phyloP scores from a whole-genome alignment of 1,284 basidiomycete genomes.

The Rugosomyces carneus region DNA sequence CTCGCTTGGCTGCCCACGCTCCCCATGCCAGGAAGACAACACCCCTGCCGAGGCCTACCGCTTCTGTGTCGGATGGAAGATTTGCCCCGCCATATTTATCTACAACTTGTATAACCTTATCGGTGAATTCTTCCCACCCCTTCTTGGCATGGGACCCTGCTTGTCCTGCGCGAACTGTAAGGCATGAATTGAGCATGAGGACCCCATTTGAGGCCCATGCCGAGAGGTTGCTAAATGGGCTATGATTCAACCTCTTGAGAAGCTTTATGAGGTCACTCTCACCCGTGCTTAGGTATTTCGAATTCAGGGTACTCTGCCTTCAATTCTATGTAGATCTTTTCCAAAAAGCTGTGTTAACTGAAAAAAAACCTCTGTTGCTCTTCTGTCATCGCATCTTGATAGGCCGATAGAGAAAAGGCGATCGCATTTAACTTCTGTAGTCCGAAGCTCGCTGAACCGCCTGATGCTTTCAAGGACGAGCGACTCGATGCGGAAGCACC shows the following conservation, averaged over 20 bases:
- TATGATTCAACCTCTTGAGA: conserved; percentile 8
- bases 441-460: conserved; percentile 15
- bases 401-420: conserved; percentile 60
- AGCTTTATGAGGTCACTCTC: conserved; percentile 24
- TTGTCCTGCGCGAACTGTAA: conserved; percentile 74
- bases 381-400: conserved; percentile 46
- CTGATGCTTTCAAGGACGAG: conserved; percentile 8
- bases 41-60: conserved; percentile 55
- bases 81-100: conserved; percentile 78
- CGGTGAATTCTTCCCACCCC: conserved; percentile 89
- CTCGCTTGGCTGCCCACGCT: conserved; percentile 78
- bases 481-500: conserved; percentile 15
- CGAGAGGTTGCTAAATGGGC: conserved; percentile 61
- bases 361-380: conserved; percentile 43
- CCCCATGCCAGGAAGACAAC: conserved; percentile 93
- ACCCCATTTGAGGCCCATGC: conserved; percentile 88
- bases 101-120: conserved; percentile 58
- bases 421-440: conserved; percentile 55
- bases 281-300: conserved; percentile 81
- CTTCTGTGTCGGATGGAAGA: conserved; percentile 35
- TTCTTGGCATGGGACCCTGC: conserved; percentile 80
- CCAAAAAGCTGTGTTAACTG: conserved; percentile 5
- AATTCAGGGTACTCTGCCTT: conserved; percentile 79
- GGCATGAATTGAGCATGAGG: conserved; percentile 85
- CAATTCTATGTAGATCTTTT: conserved; percentile 86